Conservation (phyloP, 2,329 filamentous ascomycete species). For the Fusarium nygamai region DNA sequence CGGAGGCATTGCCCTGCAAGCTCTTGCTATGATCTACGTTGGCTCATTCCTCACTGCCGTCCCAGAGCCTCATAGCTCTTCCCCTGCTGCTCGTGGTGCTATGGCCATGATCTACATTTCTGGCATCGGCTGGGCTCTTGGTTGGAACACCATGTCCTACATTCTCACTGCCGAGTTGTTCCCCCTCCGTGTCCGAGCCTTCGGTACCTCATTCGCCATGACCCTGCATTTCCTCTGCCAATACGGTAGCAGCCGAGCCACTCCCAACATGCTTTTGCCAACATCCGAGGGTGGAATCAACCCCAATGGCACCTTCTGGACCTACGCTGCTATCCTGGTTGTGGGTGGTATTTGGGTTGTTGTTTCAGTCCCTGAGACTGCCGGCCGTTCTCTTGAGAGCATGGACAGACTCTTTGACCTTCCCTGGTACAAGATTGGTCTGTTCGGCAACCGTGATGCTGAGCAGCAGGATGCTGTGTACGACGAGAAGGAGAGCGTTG, state of each 20-base stretch:
- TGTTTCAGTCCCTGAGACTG: constrained; percentile 9
- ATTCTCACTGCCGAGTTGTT: constrained; percentile 26
- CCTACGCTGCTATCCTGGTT: constrained; percentile 2
- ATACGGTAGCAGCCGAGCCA: constrained; percentile 15
- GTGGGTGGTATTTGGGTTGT: constrained; percentile 9
- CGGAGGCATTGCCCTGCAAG: constrained; percentile 2
- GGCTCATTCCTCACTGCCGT: constrained; percentile 7
- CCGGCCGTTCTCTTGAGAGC: constrained; percentile 15
- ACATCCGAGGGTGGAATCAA: constrained; percentile 10
- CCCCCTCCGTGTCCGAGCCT: constrained; percentile 21
- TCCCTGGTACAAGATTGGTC: constrained; percentile 15
- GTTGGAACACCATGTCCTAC: constrained; percentile 31
- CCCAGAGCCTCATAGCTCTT: background rate
- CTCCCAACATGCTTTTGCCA: constrained; percentile 6
- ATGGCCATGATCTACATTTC: constrained; percentile 29
- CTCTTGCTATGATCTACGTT: constrained; percentile 18
- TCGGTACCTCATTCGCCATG: constrained; percentile 14
- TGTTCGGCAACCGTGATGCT: constrained; percentile 18
- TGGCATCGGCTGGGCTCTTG: constrained; percentile 30
- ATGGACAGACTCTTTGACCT: constrained; percentile 21
- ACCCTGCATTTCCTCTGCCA: constrained; percentile 15
- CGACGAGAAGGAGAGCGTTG: constrained; percentile 6
- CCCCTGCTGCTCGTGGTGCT: background rate
- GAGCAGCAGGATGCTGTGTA: constrained; percentile 17
- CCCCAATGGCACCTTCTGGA: constrained; percentile 15